phyloP scores from a whole-genome alignment of 352 stramenopile species.

The Globisporangium apiculatum region DNA sequence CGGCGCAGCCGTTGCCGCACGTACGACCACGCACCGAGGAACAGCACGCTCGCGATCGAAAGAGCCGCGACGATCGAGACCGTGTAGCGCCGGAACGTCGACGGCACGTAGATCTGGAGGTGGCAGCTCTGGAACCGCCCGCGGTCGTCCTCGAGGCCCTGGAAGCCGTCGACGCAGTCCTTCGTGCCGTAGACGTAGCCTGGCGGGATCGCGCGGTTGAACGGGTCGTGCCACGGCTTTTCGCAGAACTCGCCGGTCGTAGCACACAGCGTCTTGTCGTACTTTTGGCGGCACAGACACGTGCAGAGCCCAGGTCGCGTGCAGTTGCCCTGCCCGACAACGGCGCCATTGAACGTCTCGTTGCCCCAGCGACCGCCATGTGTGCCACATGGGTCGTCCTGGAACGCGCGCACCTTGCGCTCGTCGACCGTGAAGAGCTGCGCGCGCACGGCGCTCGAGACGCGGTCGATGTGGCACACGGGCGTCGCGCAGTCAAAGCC shows the following conservation, averaged over 20 bases:
- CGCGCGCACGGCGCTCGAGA: conserved; percentile 50
- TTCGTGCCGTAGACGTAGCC: conserved; percentile 91
- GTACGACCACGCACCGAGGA: conserved; percentile 79
- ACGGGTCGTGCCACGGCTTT: conserved; percentile 77
- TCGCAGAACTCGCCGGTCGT: conserved; percentile 73
- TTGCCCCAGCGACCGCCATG: conserved; percentile 67
- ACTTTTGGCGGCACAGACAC: conserved; percentile 86
- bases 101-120: conserved; percentile 92
- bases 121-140: conserved; percentile 92
- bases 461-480: conserved; percentile 69
- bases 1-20: conserved; percentile 77
- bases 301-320: conserved; percentile 88
- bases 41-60: conserved; percentile 54
- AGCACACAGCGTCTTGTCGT: conserved; percentile 59
- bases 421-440: conserved; percentile 94
- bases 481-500: conserved; percentile 93
- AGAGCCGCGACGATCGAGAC: conserved; percentile 69
- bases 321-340: conserved; percentile 89
- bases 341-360: conserved; percentile 60
- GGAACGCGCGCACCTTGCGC: conserved; percentile 88
- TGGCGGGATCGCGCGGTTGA: conserved; percentile 55
- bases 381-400: conserved; percentile 91
- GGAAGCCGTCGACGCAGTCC: conserved; percentile 90
- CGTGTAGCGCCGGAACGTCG: conserved; percentile 74
- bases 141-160: conserved; percentile 86